Conservation (phyloP, 2,329 filamentous ascomycete genomes). For the Rugonectria rugulosa region DNA sequence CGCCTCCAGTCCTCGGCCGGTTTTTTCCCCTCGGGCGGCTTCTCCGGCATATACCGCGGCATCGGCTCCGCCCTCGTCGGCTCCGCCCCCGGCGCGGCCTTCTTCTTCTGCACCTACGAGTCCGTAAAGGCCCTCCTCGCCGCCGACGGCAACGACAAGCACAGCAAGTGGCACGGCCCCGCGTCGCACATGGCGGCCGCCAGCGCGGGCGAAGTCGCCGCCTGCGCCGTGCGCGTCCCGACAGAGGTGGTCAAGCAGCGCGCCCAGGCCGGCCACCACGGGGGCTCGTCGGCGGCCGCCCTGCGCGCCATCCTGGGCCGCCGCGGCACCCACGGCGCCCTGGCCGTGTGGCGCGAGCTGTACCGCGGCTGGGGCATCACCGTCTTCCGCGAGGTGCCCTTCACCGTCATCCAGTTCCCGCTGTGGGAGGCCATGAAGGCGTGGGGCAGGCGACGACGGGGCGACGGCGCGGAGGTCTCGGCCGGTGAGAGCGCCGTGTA, state of each 20-base stretch:
- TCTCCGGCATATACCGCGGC: constrained; percentile 91
- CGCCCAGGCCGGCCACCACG: constrained; percentile 86
- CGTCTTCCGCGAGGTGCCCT: constrained; percentile 93
- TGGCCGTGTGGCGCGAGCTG: constrained; percentile 78
- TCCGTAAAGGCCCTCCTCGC: constrained; percentile 67
- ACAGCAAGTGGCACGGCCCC: constrained; percentile 40
- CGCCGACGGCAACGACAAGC: constrained; percentile 30
- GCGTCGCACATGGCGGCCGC: constrained; percentile 84
- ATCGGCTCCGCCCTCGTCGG: constrained; percentile 89
- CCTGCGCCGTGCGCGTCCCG: constrained; percentile 90
- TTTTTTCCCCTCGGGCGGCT: constrained; percentile 85
- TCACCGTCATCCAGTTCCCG: constrained; percentile 96
- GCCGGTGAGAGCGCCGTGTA: constrained; percentile 84
- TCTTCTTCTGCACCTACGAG: constrained; percentile 98
- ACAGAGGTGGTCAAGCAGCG: constrained; percentile 98
- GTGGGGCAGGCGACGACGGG: constrained; percentile 61
- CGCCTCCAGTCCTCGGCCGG: constrained; percentile 84
- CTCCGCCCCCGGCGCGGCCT: constrained; percentile 89
- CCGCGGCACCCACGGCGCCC: constrained; percentile 52
- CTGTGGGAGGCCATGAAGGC: constrained; percentile 94
- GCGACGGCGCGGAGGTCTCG: constrained; percentile 59
- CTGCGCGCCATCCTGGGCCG: constrained; percentile 73
- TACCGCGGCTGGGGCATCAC: constrained; percentile 95
- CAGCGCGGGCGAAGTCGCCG: constrained; percentile 86
- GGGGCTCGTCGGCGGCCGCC: constrained; percentile 71